Percentiles rank a stretch among this genome's conserved stretches.
These are phyloP conservation scores for Podila minutissima DNA, from an alignment of 192 early-diverging fungal genomes.

Conservation along the genomic window DNA sequence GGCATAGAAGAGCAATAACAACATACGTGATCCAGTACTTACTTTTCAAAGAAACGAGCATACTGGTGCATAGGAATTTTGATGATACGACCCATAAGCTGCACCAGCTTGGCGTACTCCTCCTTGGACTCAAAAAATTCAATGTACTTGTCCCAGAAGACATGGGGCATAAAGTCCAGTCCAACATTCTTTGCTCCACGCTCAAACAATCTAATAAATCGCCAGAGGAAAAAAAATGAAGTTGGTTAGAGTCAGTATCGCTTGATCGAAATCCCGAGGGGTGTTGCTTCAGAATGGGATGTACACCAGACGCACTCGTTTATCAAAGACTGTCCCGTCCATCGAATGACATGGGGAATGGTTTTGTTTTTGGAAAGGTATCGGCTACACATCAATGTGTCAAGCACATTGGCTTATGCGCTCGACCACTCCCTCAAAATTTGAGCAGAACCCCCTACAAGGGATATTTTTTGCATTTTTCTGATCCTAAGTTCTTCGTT, in stretches of 20 bases:
- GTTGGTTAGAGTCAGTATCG: conserved; percentile 10
- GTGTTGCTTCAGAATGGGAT: conserved; percentile 1
- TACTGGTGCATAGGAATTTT: conserved; percentile 80
- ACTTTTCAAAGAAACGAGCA: conserved; percentile 77
- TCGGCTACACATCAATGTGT: too few species aligned
- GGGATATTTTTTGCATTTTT: too few species aligned
- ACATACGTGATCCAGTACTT: conserved; percentile 8
- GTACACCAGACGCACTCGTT: neutral
- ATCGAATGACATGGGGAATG: conserved; percentile 1
- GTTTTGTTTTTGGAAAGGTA: too few species aligned
- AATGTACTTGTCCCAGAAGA: conserved; percentile 70
- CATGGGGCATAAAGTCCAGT: conserved; percentile 74
- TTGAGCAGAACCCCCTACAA: too few species aligned
- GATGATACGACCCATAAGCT: conserved; percentile 71
- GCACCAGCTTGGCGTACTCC: conserved; percentile 53
- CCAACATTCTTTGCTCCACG: conserved; percentile 71
- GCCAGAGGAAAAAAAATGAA: conserved; percentile 15
- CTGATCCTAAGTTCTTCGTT: too few species aligned
- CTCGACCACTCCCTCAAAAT: too few species aligned
- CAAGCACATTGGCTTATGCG: too few species aligned
- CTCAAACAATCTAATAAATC: conserved; percentile 67
- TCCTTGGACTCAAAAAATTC: conserved; percentile 61
- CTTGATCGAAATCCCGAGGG: too few species aligned
- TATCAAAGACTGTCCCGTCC: neutral
- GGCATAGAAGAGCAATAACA: neutral